Base-by-base conservation (phyloP, 1,284 basidiomycete genomes). In the Ustilago xerochloae region DNA sequence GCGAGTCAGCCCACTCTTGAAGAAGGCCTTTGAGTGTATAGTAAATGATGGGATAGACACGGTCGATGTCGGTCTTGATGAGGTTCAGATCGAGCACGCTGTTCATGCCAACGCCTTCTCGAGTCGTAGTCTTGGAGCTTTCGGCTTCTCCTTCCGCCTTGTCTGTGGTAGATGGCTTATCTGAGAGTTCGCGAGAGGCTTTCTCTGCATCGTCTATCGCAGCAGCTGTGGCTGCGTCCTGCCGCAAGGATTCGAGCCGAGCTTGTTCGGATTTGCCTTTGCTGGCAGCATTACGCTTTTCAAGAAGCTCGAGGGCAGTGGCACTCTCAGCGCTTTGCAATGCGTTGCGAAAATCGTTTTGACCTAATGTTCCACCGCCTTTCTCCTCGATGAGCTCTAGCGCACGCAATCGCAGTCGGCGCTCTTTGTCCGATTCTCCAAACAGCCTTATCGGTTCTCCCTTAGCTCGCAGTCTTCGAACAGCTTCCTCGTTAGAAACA, bases 21-120 rank as follows among this genome's bases (percentile, higher is more conserved):
- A 99, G 87, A 1, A 92, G 90, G 53, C 66, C 86, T 82, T 99
- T 99, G 68, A 99, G 87, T 2, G 94, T 94, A 85, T 96, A 95
- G 85, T 99, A 99, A 65, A 99, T 97, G 80, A 97, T 88, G 1
- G 97, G 97, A 84, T 99, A 98, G 24, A 99, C 87, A 85, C 93
- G 97, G 86, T 95, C 92, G n/a, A 93, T 92, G 83, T 98, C 93
- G 20, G 89, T 90, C 87, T 95, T 96, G 84, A 98, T 86, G 51
- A 98, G 88, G 7, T 86, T 87, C 28, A 98, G 85, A 46, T 84
- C 81, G 15, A 84, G 72, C 12, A 82, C 48, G 16, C 60, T 65
- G 26, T 78, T 47, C 82, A 84, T 84, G 10, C 81, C 81, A 7
- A 81, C 71, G 15, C 81, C 81, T 53, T 80, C 75, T n/a, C 72